Conservation (phyloP, 2,329 filamentous ascomycete species). For the Colletotrichum sp. region DNA sequence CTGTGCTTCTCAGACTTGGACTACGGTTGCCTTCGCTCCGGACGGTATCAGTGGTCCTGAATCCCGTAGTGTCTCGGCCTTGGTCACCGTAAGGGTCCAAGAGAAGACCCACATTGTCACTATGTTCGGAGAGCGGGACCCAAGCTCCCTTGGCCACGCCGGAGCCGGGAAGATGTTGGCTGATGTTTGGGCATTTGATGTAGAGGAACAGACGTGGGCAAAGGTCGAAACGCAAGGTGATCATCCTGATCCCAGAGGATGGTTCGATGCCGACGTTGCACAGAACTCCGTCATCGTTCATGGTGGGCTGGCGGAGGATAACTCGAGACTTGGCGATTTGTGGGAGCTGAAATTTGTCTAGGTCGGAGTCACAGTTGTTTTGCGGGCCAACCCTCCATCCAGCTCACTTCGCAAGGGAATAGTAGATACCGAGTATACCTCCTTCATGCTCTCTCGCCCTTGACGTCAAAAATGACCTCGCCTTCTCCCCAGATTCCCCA, state of each 20-base stretch:
- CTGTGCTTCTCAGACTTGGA: constrained; percentile 26
- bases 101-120: constrained; percentile 35
- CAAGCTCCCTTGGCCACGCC: constrained; percentile 40
- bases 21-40: constrained; percentile 25
- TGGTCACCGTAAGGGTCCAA: constrained; percentile 27
- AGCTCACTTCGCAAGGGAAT: background rate
- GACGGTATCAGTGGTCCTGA: constrained; percentile 33
- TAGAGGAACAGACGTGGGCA: constrained; percentile 31
- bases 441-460: background rate
- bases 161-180: constrained; percentile 44
- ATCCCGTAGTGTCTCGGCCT: constrained; percentile 34
- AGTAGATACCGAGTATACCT: background rate
- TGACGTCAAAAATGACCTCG: background rate
- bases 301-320: constrained; percentile 42
- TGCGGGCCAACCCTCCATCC: background rate
- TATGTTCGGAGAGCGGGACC: constrained; percentile 43
- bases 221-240: constrained; percentile 27
- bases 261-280: constrained; percentile 42
- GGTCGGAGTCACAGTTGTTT: background rate
- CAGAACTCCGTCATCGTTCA: constrained; percentile 35
- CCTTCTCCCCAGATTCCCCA: background rate
- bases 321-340: constrained; percentile 41
- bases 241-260: constrained; percentile 37
- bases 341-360: constrained; percentile 33
- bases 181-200: constrained; percentile 45